Conservation (phyloP, 129 eudicot species). For the Flaveria sonorensis region DNA sequence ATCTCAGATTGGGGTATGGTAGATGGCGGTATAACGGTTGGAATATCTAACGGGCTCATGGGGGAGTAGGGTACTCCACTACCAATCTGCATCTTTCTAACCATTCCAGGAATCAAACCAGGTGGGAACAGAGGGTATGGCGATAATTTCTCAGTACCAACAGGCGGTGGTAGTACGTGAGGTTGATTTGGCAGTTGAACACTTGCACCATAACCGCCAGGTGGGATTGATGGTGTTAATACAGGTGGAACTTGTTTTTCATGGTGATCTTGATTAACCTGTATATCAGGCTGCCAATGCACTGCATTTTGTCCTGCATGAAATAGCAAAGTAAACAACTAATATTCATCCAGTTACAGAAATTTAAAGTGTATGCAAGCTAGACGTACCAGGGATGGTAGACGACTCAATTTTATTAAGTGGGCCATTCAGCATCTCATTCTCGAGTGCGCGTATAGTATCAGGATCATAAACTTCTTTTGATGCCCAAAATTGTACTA, state of each 20-base stretch:
- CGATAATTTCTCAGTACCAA: constrained; percentile 56
- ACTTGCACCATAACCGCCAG: constrained; percentile 39
- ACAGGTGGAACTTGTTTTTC: constrained; percentile 54
- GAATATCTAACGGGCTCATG: constrained; percentile 94
- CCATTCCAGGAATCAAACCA: constrained; percentile 97
- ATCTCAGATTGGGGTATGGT: constrained; percentile 67
- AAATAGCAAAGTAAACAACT: neutral
- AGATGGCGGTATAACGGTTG: constrained; percentile 87
- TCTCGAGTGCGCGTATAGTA: constrained; percentile 74
- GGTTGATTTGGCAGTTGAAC: constrained; percentile 50
- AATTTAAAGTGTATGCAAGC: neutral
- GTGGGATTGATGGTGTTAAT: constrained; percentile 42
- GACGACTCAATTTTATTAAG: constrained; percentile 48
- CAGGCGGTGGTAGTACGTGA: constrained; percentile 42
- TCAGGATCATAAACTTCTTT: constrained; percentile 96
- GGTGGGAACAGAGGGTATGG: constrained; percentile 97
- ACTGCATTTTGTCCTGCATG: constrained; percentile 49
- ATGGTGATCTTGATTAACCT: constrained; percentile 51
- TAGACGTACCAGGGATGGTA: constrained; percentile 53
- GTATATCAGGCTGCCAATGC: constrained; percentile 73
- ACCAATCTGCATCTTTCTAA: constrained; percentile 92
- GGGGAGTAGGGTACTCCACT: constrained; percentile 99
- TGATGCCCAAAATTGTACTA: constrained; percentile 94
- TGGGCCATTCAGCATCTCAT: constrained; percentile 77
- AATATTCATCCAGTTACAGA: neutral